Conservation (phyloP, 1,284 basidiomycete species). For the Cryptococcus sp. region DNA sequence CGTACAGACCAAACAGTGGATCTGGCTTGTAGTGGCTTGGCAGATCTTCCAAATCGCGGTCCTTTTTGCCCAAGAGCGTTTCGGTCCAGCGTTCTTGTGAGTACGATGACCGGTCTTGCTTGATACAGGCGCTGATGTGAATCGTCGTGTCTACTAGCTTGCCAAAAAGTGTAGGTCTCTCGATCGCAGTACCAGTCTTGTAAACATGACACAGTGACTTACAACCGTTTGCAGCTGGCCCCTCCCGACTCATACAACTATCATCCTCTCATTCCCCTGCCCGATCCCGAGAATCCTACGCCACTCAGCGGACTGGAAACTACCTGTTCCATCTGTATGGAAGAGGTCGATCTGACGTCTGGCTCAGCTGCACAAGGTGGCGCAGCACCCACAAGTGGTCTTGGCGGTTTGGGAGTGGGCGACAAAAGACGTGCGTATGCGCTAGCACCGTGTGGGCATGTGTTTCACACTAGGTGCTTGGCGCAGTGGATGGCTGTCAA, state of each 20-base stretch:
- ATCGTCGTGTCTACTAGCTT: slow-evolving; percentile 16
- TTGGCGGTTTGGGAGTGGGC: slow-evolving; percentile 34
- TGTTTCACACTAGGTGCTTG: slow-evolving; percentile 85
- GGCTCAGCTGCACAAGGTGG: slow-evolving; percentile 22
- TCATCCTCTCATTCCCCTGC: slow-evolving; percentile 70
- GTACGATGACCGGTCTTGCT: slow-evolving; percentile 8
- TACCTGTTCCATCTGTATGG: slow-evolving; percentile 90
- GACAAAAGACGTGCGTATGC: slow-evolving; percentile 69
- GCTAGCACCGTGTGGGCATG: slow-evolving; percentile 81
- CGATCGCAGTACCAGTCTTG: neutral
- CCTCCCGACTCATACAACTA: slow-evolving; percentile 74
- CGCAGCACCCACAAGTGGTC: slow-evolving; percentile 23
- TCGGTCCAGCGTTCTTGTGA: slow-evolving; percentile 80
- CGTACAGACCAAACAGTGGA: slow-evolving; percentile 66
- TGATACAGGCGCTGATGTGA: neutral
- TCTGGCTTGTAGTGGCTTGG: slow-evolving; percentile 64
- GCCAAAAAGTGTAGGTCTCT: slow-evolving; percentile 33
- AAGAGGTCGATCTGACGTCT: slow-evolving; percentile 61
- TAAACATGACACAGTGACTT: neutral
- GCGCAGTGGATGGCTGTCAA: slow-evolving; percentile 86
- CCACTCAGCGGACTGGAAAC: slow-evolving; percentile 59
- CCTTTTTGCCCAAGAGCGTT: slow-evolving; percentile 69
- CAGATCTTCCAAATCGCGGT: slow-evolving; percentile 66
- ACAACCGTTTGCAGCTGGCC: slow-evolving; percentile 57
- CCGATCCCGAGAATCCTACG: slow-evolving; percentile 71